These are phyloP conservation scores for Globisporangium recalcitrans DNA, from an alignment of 352 stramenopile genomes.

Conservation along the genomic window DNA sequence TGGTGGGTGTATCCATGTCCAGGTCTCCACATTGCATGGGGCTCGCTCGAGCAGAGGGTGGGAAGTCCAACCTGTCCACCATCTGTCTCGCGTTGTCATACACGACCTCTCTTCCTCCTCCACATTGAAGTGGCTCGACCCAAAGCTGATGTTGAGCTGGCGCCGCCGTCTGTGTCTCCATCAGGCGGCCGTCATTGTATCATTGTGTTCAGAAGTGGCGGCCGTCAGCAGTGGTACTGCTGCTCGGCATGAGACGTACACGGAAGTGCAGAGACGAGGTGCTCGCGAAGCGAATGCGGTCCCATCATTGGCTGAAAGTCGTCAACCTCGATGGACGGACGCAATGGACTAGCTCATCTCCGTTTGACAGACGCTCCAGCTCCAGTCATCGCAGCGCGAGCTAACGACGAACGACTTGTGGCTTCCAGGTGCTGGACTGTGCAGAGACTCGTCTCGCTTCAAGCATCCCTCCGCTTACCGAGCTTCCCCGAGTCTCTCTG, in stretches of 20 bases:
- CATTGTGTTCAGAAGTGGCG: background rate
- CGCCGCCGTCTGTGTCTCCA: background rate
- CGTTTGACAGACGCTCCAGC: background rate
- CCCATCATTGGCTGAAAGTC: background rate
- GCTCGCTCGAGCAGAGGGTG: background rate
- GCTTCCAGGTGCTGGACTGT: background rate
- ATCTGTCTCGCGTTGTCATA: conserved; percentile 10
- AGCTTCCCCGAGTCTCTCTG: background rate
- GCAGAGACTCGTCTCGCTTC: background rate
- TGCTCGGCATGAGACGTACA: too few species aligned
- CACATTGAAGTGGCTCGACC: background rate
- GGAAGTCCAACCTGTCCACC: conserved; percentile 5
- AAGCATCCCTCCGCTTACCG: background rate
- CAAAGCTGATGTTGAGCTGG: too few species aligned
- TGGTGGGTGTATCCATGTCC: conserved; percentile 13
- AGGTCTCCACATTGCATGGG: conserved; percentile 1
- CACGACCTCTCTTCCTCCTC: background rate
- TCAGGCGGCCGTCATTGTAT: background rate
- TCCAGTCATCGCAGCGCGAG: background rate
- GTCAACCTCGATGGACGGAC: background rate
- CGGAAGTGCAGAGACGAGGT: too few species aligned
- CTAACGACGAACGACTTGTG: background rate
- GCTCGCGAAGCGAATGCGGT: background rate
- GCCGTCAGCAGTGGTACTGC: background rate
- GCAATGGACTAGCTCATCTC: background rate